phyloP scores from a whole-genome alignment of 2,329 filamentous ascomycete species.

The Paecilomyces niveus region DNA sequence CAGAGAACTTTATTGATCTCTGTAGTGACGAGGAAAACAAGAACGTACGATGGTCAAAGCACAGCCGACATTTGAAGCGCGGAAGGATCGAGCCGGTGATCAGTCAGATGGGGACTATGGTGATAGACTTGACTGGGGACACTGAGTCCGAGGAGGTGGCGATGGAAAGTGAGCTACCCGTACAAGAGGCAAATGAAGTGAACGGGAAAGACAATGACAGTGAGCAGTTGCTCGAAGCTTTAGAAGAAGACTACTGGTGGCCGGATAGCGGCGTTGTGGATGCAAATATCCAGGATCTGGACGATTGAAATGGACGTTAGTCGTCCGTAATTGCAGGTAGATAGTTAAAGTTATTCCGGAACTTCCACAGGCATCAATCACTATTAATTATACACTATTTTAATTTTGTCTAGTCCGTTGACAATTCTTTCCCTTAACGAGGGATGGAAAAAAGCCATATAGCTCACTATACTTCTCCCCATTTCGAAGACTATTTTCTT shows the following conservation, averaged over 20 bases:
- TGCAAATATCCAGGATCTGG: slow-evolving; percentile 18
- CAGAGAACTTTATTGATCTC: slow-evolving; percentile 9
- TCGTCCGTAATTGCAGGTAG: too few relatives aligned
- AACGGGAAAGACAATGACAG: not conserved
- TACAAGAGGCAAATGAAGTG: not conserved
- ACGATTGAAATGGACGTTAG: slow-evolving; percentile 7
- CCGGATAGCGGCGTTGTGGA: slow-evolving; percentile 24
- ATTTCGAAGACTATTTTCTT: too few relatives aligned
- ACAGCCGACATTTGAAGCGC: slow-evolving; percentile 3
- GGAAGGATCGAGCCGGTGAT: slow-evolving; percentile 6
- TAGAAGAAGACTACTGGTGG: slow-evolving; percentile 34
- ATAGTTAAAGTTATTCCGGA: too few relatives aligned
- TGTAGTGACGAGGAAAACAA: slow-evolving; percentile 11
- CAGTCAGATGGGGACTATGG: slow-evolving; percentile 4
- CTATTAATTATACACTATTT: too few relatives aligned
- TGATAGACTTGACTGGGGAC: slow-evolving; percentile 23
- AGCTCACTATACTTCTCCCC: too few relatives aligned
- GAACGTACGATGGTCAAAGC: not conserved
- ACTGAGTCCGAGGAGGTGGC: slow-evolving; percentile 10
- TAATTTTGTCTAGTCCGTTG: too few relatives aligned
- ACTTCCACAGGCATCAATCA: too few relatives aligned
- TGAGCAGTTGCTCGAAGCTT: slow-evolving; percentile 9
- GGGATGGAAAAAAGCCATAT: too few relatives aligned
- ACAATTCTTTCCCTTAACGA: too few relatives aligned
- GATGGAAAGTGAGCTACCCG: not conserved